Conservation (phyloP, 2,329 filamentous ascomycete genomes). For the Trichoderma lentiforme region DNA sequence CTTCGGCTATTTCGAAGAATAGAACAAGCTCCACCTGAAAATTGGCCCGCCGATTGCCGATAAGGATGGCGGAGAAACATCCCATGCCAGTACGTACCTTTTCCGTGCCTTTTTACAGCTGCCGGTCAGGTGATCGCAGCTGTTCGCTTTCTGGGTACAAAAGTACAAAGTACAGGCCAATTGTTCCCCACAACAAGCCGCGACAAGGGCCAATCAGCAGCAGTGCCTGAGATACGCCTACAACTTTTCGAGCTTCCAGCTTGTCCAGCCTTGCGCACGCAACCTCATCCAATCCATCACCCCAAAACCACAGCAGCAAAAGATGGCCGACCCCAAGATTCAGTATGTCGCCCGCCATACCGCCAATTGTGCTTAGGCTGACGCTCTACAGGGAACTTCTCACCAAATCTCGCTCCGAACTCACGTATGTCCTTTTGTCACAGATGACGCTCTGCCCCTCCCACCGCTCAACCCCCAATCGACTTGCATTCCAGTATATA, state of each 20-base stretch:
- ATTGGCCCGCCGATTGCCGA: conserved; percentile 18
- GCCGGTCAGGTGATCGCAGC: not conserved
- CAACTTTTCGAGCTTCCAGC: conserved; percentile 34
- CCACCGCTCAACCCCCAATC: too few species aligned
- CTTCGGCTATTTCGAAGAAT: not conserved
- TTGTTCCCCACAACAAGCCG: not conserved
- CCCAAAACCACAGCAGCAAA: conserved; percentile 21
- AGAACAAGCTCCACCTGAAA: conserved; percentile 16
- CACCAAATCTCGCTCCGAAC: conserved; percentile 81
- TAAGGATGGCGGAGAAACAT: conserved; percentile 18
- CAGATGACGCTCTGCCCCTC: not conserved
- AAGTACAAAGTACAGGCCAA: not conserved
- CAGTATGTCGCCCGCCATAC: conserved; percentile 51
- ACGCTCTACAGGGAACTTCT: conserved; percentile 69
- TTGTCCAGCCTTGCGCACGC: conserved; percentile 35
- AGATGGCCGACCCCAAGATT: conserved; percentile 68
- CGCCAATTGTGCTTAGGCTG: conserved; percentile 24
- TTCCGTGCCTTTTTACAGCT: conserved; percentile 17
- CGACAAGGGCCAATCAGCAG: conserved; percentile 29
- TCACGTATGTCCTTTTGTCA: too few species aligned
- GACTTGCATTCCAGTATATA: conserved; percentile 15
- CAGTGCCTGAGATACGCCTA: conserved; percentile 16
- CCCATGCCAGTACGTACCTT: conserved; percentile 10
- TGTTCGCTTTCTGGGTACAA: not conserved
- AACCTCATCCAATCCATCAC: conserved; percentile 20